Base-by-base conservation (phyloP, 2,329 filamentous ascomycete genomes). In the Cucurbitaria berberidis region DNA sequence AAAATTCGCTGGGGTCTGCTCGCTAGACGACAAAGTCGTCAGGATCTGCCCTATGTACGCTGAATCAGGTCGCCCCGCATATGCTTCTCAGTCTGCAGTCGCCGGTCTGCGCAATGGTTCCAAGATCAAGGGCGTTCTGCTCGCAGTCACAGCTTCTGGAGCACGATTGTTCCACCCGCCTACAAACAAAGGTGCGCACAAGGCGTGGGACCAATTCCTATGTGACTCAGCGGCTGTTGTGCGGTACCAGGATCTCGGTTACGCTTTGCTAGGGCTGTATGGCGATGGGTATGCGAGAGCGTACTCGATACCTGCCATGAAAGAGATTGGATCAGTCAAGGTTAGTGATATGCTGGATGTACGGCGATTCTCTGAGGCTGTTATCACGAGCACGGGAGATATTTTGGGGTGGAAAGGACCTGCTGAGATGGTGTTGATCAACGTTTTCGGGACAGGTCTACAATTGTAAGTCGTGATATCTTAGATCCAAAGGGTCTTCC, bases 81-180 rank as follows among this genome's bases (percentile, higher is more conserved):
- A 82, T 45, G 95, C 95, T 1, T 92, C 88, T 0, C 91, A 90
- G 8, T 76, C 82, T 10, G 82, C 87, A 2, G 90, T 98, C 27
- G 87, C 86, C n/a, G 86, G 87, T 5, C 80, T 99, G 1, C 83
- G 91, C 42, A 87, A 83, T 42, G 93, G 93, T 1, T 55, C 60
- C 5, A 89, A 89, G 68, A 83, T 95, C 2, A 87, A 95, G 61
- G 95, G 95, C 13, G 86, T 89, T 1, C 77, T 99, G 10, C 82
- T 98, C 40, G 91, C 86, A 51, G 90, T 93, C 74, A 90, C 88
- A 1, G 77, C 80, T 35, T 83, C 83, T 3, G 91, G 92, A 64
- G 88, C 87, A n/a, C 86, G 93, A 50, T 86, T 99, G 43, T 96
- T 97, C 80, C 90, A 88, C 60, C 93, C 95, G 0, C 87, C 91